These are phyloP conservation scores for Solanum habrochaites DNA, from an alignment of 257 asterid genomes.

Conservation along the genomic window DNA sequence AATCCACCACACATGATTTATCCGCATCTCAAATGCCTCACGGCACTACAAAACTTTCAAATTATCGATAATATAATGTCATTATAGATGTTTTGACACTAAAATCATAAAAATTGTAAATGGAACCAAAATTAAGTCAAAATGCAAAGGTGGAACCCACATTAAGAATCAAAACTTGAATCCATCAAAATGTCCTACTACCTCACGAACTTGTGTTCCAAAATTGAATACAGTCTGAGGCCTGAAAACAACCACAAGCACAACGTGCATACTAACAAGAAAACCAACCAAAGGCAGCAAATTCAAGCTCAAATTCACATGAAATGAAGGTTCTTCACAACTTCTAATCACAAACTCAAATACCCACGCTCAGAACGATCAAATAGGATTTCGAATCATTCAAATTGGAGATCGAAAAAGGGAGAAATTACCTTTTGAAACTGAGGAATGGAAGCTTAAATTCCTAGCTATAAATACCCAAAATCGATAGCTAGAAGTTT, in stretches of 20 bases:
- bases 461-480: neutral
- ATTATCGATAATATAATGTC: no score
- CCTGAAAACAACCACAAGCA: no score
- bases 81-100: neutral
- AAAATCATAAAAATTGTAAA: no score
- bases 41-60: neutral
- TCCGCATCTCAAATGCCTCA: neutral
- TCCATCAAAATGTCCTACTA: no score
- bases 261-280: neutral
- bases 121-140: neutral
- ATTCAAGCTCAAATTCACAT: neutral
- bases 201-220: no score
- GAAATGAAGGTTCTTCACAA: neutral
- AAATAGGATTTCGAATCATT: no score
- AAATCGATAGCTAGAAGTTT: neutral
- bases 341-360: neutral
- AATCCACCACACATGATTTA: neutral
- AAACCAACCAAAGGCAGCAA: no score
- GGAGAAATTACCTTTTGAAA: neutral
- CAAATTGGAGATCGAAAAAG: no score
- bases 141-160: neutral
- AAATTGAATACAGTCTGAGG: no score
- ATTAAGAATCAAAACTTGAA: neutral
- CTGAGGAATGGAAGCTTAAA: fast-evolving
- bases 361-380: neutral